These are phyloP conservation scores for Multifurca ochricompacta DNA, from an alignment of 768 basidiomycete genomes.

Conservation along the genomic window DNA sequence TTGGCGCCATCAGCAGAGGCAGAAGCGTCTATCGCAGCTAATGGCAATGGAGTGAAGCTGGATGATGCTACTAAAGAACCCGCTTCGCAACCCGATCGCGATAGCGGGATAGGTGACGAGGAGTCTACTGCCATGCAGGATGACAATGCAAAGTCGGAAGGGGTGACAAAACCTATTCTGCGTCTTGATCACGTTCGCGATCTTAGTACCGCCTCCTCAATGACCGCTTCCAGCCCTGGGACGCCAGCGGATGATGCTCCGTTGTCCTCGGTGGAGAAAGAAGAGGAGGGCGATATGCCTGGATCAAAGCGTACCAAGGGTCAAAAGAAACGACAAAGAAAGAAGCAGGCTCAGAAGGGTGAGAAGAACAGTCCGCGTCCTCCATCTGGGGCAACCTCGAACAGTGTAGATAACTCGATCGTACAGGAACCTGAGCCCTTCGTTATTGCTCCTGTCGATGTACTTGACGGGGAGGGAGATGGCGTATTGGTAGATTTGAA, in stretches of 20 bases:
- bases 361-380: conserved; percentile 10
- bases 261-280: conserved; percentile 1
- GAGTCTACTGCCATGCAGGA: not conserved
- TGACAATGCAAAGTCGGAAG: not conserved
- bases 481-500: conserved; percentile 8
- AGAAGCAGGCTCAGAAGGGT: conserved; percentile 8
- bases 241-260: conserved; percentile 8
- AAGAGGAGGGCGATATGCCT: not conserved
- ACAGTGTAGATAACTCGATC: conserved; percentile 3
- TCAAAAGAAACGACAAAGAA: not conserved
- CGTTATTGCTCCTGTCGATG: not conserved
- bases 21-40: not conserved
- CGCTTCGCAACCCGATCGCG: not conserved
- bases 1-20: not conserved
- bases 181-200: conserved; percentile 1
- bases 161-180: not conserved
- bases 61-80: not conserved
- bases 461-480: conserved; percentile 6
- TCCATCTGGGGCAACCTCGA: not conserved
- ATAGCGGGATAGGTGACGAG: not conserved
- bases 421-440: conserved; percentile 8
- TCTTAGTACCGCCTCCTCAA: conserved; percentile 2
- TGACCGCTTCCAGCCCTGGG: not conserved
- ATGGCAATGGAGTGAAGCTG: not conserved
- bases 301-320: rapidly evolving